Base-by-base conservation (phyloP, 441 rosid genomes). In the California macrophylla region DNA sequence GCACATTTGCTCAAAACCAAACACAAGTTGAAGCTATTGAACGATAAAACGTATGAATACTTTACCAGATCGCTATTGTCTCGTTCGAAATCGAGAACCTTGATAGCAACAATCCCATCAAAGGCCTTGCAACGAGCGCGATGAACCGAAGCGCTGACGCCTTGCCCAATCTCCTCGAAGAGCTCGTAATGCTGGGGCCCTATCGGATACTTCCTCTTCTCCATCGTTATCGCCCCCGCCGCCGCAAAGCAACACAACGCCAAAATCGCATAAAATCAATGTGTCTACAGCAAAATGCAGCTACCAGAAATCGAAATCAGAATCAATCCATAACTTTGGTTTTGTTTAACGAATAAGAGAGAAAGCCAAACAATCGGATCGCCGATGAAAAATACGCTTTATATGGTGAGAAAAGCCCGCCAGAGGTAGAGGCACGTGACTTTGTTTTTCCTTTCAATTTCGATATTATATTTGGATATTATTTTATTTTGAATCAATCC, bases 31-130 rank as follows among this genome's bases (percentile, higher is more conserved):
- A 34, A 34, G 40, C 6, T 9, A 1, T 36, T 0, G 10, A 9
- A 2, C 0, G 1, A 9, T 36, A 42, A 42, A 42, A 13, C 2
- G 50, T 1, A 42, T 18, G 21, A 45, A 0, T 52, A 6, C 30
- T 34, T 66, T 81, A 93, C 98, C 92, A 93, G 85, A 78, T 93
- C 96, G 75, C 83, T 80, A 67, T 91, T 91, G 64, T 89, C 89
- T n/a, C 98, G 92, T 78, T 93, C 98, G 64, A 93, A 93, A 77
- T 93, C 98, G 45, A 93, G 95, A 75, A 93, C 89, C 90, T 93
- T 93, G 74, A 93, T 85, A 18, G 98, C 96, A 67, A 93, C 95
- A 73, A 89, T 70, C 78, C 91, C 95, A 66, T 84, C 80, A 72
- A 84, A 78, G 0, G 97, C 88, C 42, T 85, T 72, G 58, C 98